Base-by-base conservation (phyloP, 495 filamentous ascomycete genomes). In the Lentithecium fluviatile region DNA sequence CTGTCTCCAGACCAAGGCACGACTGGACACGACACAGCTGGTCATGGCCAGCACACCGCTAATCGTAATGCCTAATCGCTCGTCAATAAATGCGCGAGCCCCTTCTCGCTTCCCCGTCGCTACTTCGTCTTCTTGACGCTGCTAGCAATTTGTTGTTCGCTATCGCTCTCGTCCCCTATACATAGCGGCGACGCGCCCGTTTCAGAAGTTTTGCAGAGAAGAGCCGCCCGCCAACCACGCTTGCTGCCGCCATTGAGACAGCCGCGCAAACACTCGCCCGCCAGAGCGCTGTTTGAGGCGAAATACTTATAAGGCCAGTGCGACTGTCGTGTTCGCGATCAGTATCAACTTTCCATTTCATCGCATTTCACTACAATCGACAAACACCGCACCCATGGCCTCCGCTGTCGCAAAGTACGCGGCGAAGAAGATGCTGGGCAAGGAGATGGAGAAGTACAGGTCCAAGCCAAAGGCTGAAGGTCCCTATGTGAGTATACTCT, bases 371-470 rank as follows among this genome's bases (percentile, higher is more conserved):
- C 20, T 15, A 47, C 7, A 17, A n/a, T 36, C 36, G 19, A 29
- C 43, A 51, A 15, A 45, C 46, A 52, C 58, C 55, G 34, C 45
- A 24, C 64, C 21, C 52, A 77, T 77, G 74, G 68, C 73, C 5
- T 29, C 56, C 17, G 62, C 53, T 21, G 58, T 75, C 2, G 71
- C 59, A 52, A 75, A 75, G 55, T 75, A 62, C 45, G 74, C 71
- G 10, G 71, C 72, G 13, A 73, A 74, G 51, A 77, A 77, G 74
- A 37, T 76, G 43, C 65, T 77, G n/a, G 43, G 34, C 8, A 64
- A 62, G 29, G 64, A 76, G 52, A 67, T 75, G 66, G 56, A 71
- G 15, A 70, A 76, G 46, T 74, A 76, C 69, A 65, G 66, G 62
- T 45, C n/a, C 34, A 77, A 75, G 64, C 10, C 29, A 10, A 36